Evolutionary conservation across 495 filamentous ascomycete genomes (phyloP).

Genomic region (Immersiella caudata): DNA sequence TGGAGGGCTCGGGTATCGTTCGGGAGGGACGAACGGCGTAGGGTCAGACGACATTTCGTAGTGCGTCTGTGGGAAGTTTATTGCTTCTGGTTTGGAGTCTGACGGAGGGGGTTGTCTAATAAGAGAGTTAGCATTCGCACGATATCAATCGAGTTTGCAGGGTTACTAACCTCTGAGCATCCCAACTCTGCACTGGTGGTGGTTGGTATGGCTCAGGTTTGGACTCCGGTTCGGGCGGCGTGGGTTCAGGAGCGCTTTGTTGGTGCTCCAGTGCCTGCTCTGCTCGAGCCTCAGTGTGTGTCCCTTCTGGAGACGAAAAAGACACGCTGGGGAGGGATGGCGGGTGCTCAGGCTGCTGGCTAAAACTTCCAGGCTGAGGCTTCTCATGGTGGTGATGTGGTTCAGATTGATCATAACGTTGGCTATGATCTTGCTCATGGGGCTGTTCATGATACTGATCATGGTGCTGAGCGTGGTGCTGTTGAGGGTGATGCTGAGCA

Average conservation of each 20-base stretch:
- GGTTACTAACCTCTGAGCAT: constrained; percentile 45
- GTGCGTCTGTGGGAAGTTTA: constrained; percentile 68
- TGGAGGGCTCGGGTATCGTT: constrained; percentile 77
- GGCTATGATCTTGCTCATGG: constrained; percentile 19
- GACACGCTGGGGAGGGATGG: constrained; percentile 33
- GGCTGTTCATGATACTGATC: constrained; percentile 26
- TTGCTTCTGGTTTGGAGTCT: constrained; percentile 75
- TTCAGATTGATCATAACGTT: constrained; percentile 20
- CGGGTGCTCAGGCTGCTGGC: constrained; percentile 29
- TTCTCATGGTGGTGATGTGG: constrained; percentile 18
- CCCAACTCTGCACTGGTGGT: constrained; percentile 37
- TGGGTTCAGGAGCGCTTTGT: constrained; percentile 30
- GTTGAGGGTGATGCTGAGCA: no score
- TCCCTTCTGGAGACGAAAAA: constrained; percentile 35
- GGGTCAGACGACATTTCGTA: constrained; percentile 78
- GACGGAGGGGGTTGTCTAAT: constrained; percentile 71
- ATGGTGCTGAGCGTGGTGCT: constrained; percentile 16
- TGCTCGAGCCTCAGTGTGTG: constrained; percentile 44
- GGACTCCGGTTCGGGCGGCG: constrained; percentile 31
- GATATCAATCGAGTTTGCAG: not conserved
- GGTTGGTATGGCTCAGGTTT: constrained; percentile 35
- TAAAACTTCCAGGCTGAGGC: constrained; percentile 25
- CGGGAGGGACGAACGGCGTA: constrained; percentile 71
- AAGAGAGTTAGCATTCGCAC: constrained; percentile 16
- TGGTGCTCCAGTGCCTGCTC: constrained; percentile 44